These are phyloP conservation scores for Schizochytrium sp. DNA, from an alignment of 108 stramenopile genomes.

Conservation along the genomic window DNA sequence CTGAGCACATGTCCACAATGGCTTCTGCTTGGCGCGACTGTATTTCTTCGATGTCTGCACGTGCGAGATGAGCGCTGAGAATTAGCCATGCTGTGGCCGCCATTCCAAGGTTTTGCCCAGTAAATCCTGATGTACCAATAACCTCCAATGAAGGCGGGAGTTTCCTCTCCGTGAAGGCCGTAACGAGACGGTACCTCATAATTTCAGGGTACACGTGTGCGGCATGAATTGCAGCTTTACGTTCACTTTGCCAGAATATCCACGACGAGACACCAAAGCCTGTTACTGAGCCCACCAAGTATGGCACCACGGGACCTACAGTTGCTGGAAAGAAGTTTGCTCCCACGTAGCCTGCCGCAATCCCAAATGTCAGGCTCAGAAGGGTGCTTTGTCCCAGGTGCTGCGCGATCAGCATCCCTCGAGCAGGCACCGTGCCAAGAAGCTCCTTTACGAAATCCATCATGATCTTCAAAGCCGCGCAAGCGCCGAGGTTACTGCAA, in stretches of 20 bases:
- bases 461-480: not conserved
- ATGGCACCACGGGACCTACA: slow-evolving; percentile 37
- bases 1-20: no score
- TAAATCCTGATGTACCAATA: not conserved
- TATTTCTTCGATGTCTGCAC: no score
- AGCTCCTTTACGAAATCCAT: not conserved
- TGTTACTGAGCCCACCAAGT: not conserved
- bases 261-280: slow-evolving; percentile 21
- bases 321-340: slow-evolving; percentile 17
- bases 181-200: not conserved
- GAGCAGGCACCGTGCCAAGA: slow-evolving; percentile 15
- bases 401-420: not conserved
- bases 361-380: not conserved
- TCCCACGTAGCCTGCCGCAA: not conserved
- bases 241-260: not conserved
- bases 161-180: not conserved
- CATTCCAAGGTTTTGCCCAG: not conserved
- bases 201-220: not conserved
- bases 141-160: not conserved
- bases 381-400: slow-evolving; percentile 12
- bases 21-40: no score
- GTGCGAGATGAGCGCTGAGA: no score
- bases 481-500: no score
- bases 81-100: not conserved
- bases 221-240: not conserved